Evolutionary conservation across 2,329 filamentous ascomycete genomes (phyloP).

Genomic region (Colletotrichum sp.): DNA sequence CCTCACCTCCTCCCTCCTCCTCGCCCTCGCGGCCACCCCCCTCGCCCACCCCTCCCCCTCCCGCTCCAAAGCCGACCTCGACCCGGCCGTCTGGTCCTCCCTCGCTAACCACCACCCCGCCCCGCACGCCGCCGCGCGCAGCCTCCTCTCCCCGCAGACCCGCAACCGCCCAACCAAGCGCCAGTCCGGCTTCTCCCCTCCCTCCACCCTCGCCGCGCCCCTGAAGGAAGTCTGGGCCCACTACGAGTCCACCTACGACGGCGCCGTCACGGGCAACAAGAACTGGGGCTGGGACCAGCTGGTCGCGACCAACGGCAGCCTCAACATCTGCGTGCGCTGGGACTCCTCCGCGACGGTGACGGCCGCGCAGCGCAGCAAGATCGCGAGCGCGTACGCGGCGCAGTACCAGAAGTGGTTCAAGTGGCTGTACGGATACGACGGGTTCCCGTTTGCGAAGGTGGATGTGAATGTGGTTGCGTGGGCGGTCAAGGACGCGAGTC

Average conservation of each 20-base stretch:
- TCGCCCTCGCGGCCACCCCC: conserved; percentile 26
- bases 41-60: conserved; percentile 15
- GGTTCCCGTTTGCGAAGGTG: conserved; percentile 44
- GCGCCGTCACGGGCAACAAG: conserved; percentile 26
- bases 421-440: conserved; percentile 46
- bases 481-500: conserved; percentile 39
- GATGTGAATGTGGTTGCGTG: conserved; percentile 46
- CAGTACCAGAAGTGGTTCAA: conserved; percentile 46
- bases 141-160: conserved; percentile 9
- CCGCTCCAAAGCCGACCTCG: background rate
- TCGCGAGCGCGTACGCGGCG: conserved; percentile 36
- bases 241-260: conserved; percentile 28
- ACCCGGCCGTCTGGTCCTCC: background rate
- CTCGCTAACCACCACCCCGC: background rate
- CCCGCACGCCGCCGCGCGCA: conserved; percentile 15
- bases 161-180: conserved; percentile 31
- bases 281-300: conserved; percentile 38
- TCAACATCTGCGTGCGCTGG: conserved; percentile 50
- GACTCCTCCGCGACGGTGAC: conserved; percentile 40
- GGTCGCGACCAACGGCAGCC: conserved; percentile 27
- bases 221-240: conserved; percentile 35
- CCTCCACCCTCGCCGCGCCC: conserved; percentile 23
- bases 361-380: conserved; percentile 39
- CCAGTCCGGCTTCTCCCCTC: conserved; percentile 30
- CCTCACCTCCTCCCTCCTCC: conserved; percentile 11